Evolutionary conservation across 106 monocot genomes (phyloP).

Genomic region (Allium fistulosum): DNA sequence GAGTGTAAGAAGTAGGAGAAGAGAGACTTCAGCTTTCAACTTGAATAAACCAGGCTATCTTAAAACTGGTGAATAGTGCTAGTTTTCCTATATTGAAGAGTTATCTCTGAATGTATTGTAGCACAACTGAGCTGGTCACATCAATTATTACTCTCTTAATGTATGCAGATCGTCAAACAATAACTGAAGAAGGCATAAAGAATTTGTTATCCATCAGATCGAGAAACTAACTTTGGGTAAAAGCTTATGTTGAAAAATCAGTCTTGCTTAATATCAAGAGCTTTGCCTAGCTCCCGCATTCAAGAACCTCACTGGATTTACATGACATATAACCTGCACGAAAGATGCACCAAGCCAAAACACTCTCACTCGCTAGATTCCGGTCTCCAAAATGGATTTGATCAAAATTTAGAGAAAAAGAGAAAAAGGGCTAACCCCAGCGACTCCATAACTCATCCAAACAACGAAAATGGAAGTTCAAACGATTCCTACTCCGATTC

Average conservation of each 20-base stretch:
- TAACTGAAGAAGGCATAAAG: background rate
- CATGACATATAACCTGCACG: conserved; percentile 51
- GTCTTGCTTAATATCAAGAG: conserved; percentile 56
- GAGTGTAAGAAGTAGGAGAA: no score
- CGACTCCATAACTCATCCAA: background rate
- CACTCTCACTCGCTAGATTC: conserved; percentile 2
- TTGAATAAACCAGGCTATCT: no score
- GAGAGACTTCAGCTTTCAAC: no score
- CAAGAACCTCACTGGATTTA: conserved; percentile 59
- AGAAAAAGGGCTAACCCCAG: conserved; percentile 14
- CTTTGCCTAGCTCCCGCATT: conserved; percentile 53
- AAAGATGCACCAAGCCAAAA: conserved; percentile 27
- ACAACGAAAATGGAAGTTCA: background rate
- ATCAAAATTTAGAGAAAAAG: background rate
- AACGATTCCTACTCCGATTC: conserved; percentile 23
- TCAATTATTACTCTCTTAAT: background rate
- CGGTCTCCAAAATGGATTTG: conserved; percentile 1
- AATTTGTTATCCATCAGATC: background rate
- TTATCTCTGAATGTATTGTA: background rate
- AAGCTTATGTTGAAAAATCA: conserved; percentile 62
- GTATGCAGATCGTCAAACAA: background rate
- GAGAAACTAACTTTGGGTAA: background rate
- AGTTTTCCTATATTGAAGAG: no score
- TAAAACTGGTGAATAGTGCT: no score
- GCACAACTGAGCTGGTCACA: background rate